Evolutionary conservation across 768 basidiomycete genomes (phyloP).

Genomic region (Pleurotus tuber-regium): DNA sequence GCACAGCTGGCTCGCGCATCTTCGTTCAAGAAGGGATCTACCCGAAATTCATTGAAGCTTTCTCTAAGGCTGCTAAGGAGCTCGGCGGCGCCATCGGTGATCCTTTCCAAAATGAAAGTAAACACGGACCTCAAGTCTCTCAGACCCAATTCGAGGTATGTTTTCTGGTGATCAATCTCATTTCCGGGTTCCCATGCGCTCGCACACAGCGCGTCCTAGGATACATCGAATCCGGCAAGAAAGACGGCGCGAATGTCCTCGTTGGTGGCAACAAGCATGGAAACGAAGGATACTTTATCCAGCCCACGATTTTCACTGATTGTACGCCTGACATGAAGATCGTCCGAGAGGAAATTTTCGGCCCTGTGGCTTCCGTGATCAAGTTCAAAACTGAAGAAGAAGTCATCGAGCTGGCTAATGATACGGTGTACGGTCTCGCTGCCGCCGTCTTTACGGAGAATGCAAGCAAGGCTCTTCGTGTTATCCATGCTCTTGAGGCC

Average conservation of each 20-base stretch:
- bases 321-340: conserved; percentile 65
- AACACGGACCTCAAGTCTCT: conserved; percentile 49
- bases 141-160: conserved; percentile 45
- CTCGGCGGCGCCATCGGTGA: conserved; percentile 44
- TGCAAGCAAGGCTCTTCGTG: conserved; percentile 19
- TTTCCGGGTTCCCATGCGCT: too few relatives aligned
- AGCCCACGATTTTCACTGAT: conserved; percentile 70
- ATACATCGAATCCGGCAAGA: conserved; percentile 73
- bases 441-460: conserved; percentile 22
- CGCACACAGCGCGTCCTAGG: conserved; percentile 61
- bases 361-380: conserved; percentile 69
- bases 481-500: conserved; percentile 22
- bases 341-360: conserved; percentile 70
- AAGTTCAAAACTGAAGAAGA: conserved; percentile 61
- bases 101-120: conserved; percentile 38
- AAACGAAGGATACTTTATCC: conserved; percentile 63
- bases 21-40: conserved; percentile 57
- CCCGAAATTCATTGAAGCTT: conserved; percentile 49
- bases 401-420: conserved; percentile 22
- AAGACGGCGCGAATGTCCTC: conserved; percentile 64
- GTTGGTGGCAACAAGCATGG: conserved; percentile 61
- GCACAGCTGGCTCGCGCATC: conserved; percentile 54
- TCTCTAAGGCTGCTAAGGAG: conserved; percentile 31
- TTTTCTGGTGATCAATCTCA: conserved; percentile 1
- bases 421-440: conserved; percentile 19